Percentiles rank a stretch among this genome's conserved stretches.
These are phyloP conservation scores for Candida coleopterorum DNA, from an alignment of 805 yeast genomes.

Conservation along the genomic window DNA sequence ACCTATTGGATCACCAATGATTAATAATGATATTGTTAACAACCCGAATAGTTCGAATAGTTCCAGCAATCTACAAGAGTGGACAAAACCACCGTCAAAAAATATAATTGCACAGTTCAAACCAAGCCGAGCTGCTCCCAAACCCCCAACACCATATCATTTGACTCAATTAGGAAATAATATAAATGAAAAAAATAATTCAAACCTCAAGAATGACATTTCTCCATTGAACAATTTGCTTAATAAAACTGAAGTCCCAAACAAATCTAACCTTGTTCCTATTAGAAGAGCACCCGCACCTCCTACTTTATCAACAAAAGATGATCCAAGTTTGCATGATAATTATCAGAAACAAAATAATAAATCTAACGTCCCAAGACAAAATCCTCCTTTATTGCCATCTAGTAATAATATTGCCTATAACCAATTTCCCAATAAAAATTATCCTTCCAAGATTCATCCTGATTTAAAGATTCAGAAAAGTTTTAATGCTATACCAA, in stretches of 20 bases:
- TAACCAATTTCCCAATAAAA: neutral
- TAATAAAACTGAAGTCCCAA: conserved; percentile 16
- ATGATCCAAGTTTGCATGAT: neutral
- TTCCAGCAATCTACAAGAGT: conserved; percentile 32
- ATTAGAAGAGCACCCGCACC: conserved; percentile 56
- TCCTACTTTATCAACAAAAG: conserved; percentile 21
- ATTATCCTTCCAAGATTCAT: conserved; percentile 15
- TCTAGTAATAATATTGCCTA: conserved; percentile 1
- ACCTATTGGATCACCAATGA: conserved; percentile 23
- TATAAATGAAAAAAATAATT: neutral
- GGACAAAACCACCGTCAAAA: conserved; percentile 31
- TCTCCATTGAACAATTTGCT: conserved; percentile 34
- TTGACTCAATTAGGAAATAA: conserved; percentile 16
- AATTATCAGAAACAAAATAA: conserved; percentile 1
- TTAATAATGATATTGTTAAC: neutral
- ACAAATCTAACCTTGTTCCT: conserved; percentile 31
- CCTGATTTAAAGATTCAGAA: conserved; percentile 32
- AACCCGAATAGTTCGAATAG: conserved; percentile 8
- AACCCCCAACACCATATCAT: conserved; percentile 41
- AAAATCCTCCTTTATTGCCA: conserved; percentile 28
- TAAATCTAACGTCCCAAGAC: conserved; percentile 24
- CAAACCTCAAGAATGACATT: conserved; percentile 9
- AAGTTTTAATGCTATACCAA: conserved; percentile 13
- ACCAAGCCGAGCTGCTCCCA: conserved; percentile 40
- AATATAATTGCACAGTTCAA: conserved; percentile 14